Conservation (phyloP, 148 eudicot genomes). For the Fallopia convolvulus region DNA sequence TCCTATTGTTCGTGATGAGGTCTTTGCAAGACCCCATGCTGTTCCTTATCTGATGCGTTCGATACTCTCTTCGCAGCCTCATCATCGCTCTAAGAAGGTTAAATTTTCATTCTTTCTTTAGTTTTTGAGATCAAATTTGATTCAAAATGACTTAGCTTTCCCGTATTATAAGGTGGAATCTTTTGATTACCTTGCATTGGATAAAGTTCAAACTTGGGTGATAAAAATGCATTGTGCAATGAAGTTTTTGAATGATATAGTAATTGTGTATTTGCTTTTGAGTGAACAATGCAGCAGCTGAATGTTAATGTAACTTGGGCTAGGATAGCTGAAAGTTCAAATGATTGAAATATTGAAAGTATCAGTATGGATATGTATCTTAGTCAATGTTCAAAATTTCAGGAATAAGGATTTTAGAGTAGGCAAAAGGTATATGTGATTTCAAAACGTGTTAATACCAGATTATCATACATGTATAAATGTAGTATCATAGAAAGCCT, state of each 20-base stretch:
- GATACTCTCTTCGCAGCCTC: conserved; percentile 77
- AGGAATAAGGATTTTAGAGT: not conserved
- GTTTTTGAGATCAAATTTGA: not conserved
- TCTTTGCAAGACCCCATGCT: conserved; percentile 63
- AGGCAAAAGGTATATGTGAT: not conserved
- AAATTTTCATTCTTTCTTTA: not conserved
- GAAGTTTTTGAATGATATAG: too few relatives aligned
- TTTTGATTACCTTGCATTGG: too few relatives aligned
- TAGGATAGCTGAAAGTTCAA: not conserved
- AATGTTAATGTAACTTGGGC: not conserved
- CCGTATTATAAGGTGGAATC: too few relatives aligned
- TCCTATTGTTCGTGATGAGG: conserved; percentile 49
- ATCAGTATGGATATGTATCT: not conserved
- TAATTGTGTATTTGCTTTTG: not conserved
- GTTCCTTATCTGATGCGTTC: conserved; percentile 67
- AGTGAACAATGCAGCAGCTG: not conserved
- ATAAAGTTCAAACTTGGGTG: too few relatives aligned
- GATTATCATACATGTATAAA: not conserved
- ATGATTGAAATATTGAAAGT: not conserved
- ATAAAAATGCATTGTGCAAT: too few relatives aligned
- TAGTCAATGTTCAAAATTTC: not conserved
- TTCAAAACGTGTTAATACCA: not conserved
- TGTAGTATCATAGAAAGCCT: too few relatives aligned
- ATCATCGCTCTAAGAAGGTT: conserved; percentile 58
- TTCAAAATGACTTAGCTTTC: not conserved